Base-by-base conservation (phyloP, 768 basidiomycete species). In the Amanita thiersii region DNA sequence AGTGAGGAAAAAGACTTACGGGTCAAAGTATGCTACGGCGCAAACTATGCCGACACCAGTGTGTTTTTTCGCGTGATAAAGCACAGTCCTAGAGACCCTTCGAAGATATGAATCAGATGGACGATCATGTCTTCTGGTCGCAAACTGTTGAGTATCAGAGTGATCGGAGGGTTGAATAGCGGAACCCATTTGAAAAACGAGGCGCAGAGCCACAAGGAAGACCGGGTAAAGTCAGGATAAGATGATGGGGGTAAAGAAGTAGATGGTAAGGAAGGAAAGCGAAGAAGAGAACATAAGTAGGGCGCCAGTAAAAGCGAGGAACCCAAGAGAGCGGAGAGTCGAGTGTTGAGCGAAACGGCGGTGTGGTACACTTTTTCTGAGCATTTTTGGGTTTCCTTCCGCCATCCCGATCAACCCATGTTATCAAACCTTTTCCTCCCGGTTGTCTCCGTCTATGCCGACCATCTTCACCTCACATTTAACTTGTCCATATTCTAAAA, bases 1-100 rank as follows among this genome's bases (percentile, higher is more conserved):
- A 8, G 11, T 4, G 8, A 34, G 18, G 14, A 7, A 37, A 15
- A 20, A 25, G 35, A 33, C 82, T 55, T 51, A 87, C 79, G 86
- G 87, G 53, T 89, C 86, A 54, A 88, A 86, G 59, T 92, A 93
- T 0, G 89, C 90, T 6, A 92, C 87, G 6, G 85, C 75, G 48
- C 87, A 89, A 18, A 93, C 77, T 35, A 90, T 65, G n/a, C 90
- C 90, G 33, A 88, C 79, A 3, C 90, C 90, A 2, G 76, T 73
- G 56, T 87, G 86, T 50, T 68, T 78, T 42, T 63, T 69, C 19
- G 69, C 61, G 56, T 87, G 84, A 50, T 69, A 66, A 33, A 63
- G 53, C 17, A 72, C 47, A 8, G 53, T 54, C 47, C 46, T 47
- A 14, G 54, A 60, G n/a, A 56, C 52, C 2, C 58, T 45, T 47